These are phyloP conservation scores for Karstenula rhodostoma DNA, from an alignment of 2,329 filamentous ascomycete genomes.

Conservation along the genomic window DNA sequence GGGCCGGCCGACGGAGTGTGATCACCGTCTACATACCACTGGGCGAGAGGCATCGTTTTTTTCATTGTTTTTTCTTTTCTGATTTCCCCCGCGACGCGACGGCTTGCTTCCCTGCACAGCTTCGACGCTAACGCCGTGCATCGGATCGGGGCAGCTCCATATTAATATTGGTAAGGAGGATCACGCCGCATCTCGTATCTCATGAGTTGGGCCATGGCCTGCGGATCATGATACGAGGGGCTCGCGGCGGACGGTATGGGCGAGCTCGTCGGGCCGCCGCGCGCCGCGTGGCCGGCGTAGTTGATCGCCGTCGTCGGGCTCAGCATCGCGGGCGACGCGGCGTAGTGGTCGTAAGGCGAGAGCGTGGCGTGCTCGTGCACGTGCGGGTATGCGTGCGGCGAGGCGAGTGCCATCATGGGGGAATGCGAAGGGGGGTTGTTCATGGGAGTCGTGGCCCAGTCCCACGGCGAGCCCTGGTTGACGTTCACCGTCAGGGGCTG, in stretches of 20 bases:
- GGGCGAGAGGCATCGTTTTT: constrained; percentile 7
- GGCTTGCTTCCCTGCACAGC: constrained; percentile 4
- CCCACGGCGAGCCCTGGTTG: constrained; percentile 26
- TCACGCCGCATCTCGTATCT: constrained; percentile 24
- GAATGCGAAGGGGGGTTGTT: constrained; percentile 19
- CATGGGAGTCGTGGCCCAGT: constrained; percentile 30
- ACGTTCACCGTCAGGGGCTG: constrained; percentile 19
- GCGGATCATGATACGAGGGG: constrained; percentile 31
- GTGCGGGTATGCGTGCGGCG: constrained; percentile 20
- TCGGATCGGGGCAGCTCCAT: constrained; percentile 11
- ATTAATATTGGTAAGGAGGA: constrained; percentile 30
- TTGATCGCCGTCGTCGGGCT: constrained; percentile 20
- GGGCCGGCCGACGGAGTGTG: no score
- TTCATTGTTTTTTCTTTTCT: no score
- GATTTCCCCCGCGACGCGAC: no score
- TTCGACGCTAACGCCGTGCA: constrained; percentile 15
- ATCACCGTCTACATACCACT: no score
- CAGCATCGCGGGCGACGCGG: constrained; percentile 25
- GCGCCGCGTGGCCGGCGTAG: constrained; percentile 22
- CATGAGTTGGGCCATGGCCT: constrained; percentile 20
- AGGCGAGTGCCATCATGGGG: constrained; percentile 25
- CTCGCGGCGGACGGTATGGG: constrained; percentile 22
- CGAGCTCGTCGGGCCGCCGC: constrained; percentile 19
- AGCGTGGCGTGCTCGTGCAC: constrained; percentile 16
- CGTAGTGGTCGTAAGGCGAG: constrained; percentile 26